Percentiles rank a stretch among this genome's conserved stretches.
Evolutionary conservation across 441 rosid species (phyloP).

Genomic region (Erodium moschatum): DNA sequence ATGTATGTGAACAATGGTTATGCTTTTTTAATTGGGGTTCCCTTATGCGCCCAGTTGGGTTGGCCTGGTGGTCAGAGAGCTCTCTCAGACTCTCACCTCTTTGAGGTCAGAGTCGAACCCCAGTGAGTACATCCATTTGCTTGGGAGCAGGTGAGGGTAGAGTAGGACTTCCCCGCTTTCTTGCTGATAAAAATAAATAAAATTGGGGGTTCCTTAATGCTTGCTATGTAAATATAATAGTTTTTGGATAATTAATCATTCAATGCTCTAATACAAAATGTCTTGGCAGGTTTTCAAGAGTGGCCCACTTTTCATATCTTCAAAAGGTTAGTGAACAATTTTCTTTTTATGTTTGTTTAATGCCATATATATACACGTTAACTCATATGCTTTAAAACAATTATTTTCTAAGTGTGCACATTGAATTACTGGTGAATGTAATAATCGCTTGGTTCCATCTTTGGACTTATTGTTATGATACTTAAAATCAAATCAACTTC

Average conservation of each 20-base stretch:
- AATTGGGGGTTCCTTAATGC: background rate
- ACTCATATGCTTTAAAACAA: background rate
- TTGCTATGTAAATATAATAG: background rate
- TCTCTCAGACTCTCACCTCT: too few species aligned
- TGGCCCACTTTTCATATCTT: slow-evolving; percentile 91
- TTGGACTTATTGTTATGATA: background rate
- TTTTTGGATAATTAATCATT: background rate
- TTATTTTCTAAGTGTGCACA: background rate
- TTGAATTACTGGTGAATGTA: background rate
- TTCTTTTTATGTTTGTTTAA: slow-evolving; percentile 11
- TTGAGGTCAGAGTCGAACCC: too few species aligned
- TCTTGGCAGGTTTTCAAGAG: slow-evolving; percentile 81
- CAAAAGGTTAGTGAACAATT: slow-evolving; percentile 57
- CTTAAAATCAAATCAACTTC: background rate
- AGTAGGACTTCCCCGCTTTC: too few species aligned
- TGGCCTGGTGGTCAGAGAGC: too few species aligned
- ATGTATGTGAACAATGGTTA: background rate
- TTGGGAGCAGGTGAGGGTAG: too few species aligned
- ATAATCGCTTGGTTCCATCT: background rate
- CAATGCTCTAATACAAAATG: slow-evolving; percentile 13
- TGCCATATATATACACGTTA: background rate
- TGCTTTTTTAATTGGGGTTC: too few species aligned
- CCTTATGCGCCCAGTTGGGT: too few species aligned
- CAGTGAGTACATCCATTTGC: too few species aligned
- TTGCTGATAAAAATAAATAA: too few species aligned